Evolutionary conservation across 192 early-diverging fungal species (phyloP).

Genomic region (Podochytrium sp.): DNA sequence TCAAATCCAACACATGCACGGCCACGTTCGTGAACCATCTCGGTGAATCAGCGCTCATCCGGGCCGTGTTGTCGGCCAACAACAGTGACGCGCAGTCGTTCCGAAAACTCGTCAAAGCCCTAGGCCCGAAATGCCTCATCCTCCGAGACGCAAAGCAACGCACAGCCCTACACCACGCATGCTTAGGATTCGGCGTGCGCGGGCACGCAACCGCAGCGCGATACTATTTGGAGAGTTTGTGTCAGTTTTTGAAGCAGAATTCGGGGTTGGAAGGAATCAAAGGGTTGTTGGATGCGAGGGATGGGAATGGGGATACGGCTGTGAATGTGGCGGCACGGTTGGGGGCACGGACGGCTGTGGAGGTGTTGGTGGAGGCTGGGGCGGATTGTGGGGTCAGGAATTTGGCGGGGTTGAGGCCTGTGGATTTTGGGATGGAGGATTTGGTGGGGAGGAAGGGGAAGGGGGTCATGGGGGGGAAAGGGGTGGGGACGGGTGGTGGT

Average conservation of each 20-base stretch:
- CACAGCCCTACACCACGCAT: slow-evolving; percentile 92
- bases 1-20: slow-evolving; percentile 75
- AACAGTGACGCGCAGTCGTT: slow-evolving; percentile 86
- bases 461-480: not conserved
- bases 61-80: slow-evolving; percentile 85
- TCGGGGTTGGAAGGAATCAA: slow-evolving; percentile 41
- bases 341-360: slow-evolving; percentile 78
- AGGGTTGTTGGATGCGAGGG: slow-evolving; percentile 64
- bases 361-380: slow-evolving; percentile 70
- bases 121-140: slow-evolving; percentile 72
- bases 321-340: slow-evolving; percentile 85
- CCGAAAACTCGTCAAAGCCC: slow-evolving; percentile 67
- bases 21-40: slow-evolving; percentile 69
- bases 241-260: slow-evolving; percentile 57
- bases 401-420: slow-evolving; percentile 74
- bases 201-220: slow-evolving; percentile 73
- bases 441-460: not conserved
- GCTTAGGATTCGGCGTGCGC: slow-evolving; percentile 67
- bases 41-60: slow-evolving; percentile 88
- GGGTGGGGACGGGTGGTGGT: not conserved
- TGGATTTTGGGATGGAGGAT: slow-evolving; percentile 61
- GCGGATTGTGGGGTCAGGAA: slow-evolving; percentile 76
- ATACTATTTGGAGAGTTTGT: slow-evolving; percentile 89
- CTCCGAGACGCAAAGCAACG: slow-evolving; percentile 78
- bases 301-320: slow-evolving; percentile 79